Base-by-base conservation (phyloP, 176 grass and related monocot genomes). In the Elymus sibiricus region DNA sequence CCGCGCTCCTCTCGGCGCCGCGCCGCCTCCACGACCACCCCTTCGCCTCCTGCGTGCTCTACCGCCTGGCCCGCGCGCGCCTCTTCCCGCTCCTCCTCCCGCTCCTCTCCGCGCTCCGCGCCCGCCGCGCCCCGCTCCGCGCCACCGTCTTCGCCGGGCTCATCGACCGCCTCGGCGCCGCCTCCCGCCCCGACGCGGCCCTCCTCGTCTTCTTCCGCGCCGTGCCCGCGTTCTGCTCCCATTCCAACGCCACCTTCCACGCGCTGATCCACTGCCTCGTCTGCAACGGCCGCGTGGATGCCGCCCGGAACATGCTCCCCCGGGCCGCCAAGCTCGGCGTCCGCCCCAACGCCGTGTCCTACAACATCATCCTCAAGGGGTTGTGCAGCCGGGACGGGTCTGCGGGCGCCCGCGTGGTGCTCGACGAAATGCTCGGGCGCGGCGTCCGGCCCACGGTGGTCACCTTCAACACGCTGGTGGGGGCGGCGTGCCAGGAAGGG, bases 381-480 rank as follows among this genome's bases (percentile, higher is more conserved):
- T 79, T 72, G 2, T 88, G 90, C n/a, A 19, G 35, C 40, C 76
- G 64, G 37, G 89, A 90, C 77, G 92, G 90, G 24, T 84, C 89
- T 15, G 22, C 11, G 8, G 82, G 84, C 78, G 91, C 93, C 27
- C 88, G 81, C 19, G 34, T 0, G 3, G 46, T 95, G 91, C 66
- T 95, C 88, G 90, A 98, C 66, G 91, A 95, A 95, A 98, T 95
- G 93, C 59, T 93, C 72, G 22, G 64, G 21, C 86, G 90, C n/a
- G 86, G 90, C 44, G 85, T 95, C 44, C 88, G 88, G 4, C 91
- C 93, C 2, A 92, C 90, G 34, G 88, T 83, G 19, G 88, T 86
- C n/a, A 95, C 91, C 2, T 95, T 90, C 78, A 98, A 98, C 64
- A 92, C 89, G 19, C 85, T 95, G n/a, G 91, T 98, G 6, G 84